phyloP scores from a whole-genome alignment of 1,139 yeast species.

The Yamadazyma membranifaciens region DNA sequence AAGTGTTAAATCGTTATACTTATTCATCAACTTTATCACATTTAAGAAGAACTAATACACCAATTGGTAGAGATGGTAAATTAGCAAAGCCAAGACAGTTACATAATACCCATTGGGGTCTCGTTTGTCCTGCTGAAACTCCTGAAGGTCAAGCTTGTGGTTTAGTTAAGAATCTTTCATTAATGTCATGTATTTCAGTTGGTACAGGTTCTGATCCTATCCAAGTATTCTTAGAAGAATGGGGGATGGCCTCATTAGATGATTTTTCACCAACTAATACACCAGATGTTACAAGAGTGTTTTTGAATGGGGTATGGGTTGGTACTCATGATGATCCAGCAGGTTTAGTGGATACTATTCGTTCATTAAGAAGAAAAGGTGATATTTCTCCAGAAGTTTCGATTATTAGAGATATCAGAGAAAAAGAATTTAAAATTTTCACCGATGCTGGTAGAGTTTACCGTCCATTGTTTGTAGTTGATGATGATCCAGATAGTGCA shows the following conservation, averaged over 20 bases:
- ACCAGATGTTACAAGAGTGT: slow-evolving; percentile 90
- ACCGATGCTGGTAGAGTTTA: slow-evolving; percentile 99
- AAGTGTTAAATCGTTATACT: slow-evolving; percentile 95
- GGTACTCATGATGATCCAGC: slow-evolving; percentile 98
- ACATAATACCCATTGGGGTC: slow-evolving; percentile 99
- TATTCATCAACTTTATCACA: slow-evolving; percentile 97
- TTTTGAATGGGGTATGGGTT: slow-evolving; percentile 98
- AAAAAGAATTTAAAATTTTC: slow-evolving; percentile 90
- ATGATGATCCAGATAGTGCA: slow-evolving; percentile 75
- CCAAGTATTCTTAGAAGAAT: slow-evolving; percentile 88
- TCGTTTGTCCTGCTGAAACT: slow-evolving; percentile 99
- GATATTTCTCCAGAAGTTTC: slow-evolving; percentile 96
- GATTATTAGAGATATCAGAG: slow-evolving; percentile 93
- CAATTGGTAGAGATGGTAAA: slow-evolving; percentile 98
- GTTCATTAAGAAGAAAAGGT: slow-evolving; percentile 90
- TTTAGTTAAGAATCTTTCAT: slow-evolving; percentile 88
- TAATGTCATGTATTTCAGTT: slow-evolving; percentile 97
- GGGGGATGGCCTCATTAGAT: slow-evolving; percentile 99
- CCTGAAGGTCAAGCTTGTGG: slow-evolving; percentile 99
- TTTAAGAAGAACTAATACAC: slow-evolving; percentile 97
- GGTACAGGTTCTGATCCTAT: slow-evolving; percentile 98
- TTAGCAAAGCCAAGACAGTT: slow-evolving; percentile 97
- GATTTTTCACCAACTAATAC: slow-evolving; percentile 93
- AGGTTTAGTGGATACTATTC: slow-evolving; percentile 83
- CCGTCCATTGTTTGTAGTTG: slow-evolving; percentile 90